A percentile compares a stretch with the other conserved stretches of the same genome.
These are phyloP conservation scores for Pyrenopolyporus hunteri DNA, from an alignment of 495 filamentous ascomycete genomes.

Conservation along the genomic window DNA sequence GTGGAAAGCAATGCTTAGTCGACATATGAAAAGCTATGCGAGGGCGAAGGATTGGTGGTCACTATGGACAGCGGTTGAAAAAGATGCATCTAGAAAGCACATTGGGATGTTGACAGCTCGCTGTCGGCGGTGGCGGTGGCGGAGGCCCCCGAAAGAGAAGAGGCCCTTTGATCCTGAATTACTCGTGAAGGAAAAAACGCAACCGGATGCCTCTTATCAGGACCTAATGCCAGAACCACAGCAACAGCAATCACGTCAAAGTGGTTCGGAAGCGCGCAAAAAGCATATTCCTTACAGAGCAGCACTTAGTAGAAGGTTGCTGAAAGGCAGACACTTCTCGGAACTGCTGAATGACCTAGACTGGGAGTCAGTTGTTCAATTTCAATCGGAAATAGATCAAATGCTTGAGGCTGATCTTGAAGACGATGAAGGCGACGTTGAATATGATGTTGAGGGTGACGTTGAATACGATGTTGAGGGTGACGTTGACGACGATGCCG, in stretches of 20 bases:
- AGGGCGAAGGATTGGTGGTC: slow-evolving; percentile 38
- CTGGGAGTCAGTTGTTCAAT: slow-evolving; percentile 19
- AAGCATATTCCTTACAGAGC: background rate
- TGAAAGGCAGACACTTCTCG: slow-evolving; percentile 16
- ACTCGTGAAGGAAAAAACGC: background rate
- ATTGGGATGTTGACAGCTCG: slow-evolving; percentile 14
- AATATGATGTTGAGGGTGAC: background rate
- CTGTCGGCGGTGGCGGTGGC: slow-evolving; percentile 30
- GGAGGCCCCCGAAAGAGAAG: slow-evolving; percentile 17
- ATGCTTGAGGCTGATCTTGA: background rate
- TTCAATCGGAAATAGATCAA: slow-evolving; percentile 18
- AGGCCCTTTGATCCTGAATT: slow-evolving; percentile 1
- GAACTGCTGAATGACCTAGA: slow-evolving; percentile 11
- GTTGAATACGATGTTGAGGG: background rate
- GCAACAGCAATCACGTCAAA: background rate
- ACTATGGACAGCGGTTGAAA: slow-evolving; percentile 33
- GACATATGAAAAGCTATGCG: slow-evolving; percentile 23
- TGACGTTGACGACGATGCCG: background rate
- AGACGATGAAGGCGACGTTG: background rate
- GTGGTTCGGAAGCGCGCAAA: background rate
- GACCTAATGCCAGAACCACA: background rate
- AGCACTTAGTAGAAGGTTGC: slow-evolving; percentile 18
- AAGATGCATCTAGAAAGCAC: slow-evolving; percentile 1
- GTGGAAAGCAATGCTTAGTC: slow-evolving; percentile 38
- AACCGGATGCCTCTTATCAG: background rate